Conservation (phyloP, 352 stramenopile species). For the Pythium apleroticum region DNA sequence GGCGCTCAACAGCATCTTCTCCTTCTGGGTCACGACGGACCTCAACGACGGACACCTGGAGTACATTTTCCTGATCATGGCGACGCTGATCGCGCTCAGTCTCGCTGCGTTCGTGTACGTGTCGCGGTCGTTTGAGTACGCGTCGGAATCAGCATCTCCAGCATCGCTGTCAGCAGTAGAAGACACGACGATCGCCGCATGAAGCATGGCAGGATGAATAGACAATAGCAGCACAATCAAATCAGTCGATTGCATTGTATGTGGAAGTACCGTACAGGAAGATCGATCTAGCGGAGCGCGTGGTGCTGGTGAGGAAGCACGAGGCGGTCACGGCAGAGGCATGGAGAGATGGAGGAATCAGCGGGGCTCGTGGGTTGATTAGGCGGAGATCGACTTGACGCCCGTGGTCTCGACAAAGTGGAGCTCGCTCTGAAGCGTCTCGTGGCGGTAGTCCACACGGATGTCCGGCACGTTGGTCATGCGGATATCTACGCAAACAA, state of each 20-base stretch:
- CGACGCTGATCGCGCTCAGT: constrained; percentile 58
- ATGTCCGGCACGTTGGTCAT: constrained; percentile 95
- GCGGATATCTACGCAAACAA: constrained; percentile 76
- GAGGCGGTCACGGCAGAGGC: neutral
- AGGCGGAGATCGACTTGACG: constrained; percentile 12
- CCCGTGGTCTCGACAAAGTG: constrained; percentile 63
- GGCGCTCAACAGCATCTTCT: constrained; percentile 84
- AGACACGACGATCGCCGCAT: neutral
- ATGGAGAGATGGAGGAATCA: neutral
- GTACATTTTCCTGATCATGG: constrained; percentile 85
- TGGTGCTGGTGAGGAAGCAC: neutral
- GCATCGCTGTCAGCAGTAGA: neutral
- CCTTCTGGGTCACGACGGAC: constrained; percentile 88
- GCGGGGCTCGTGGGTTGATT: neutral
- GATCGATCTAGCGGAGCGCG: constrained; percentile 1
- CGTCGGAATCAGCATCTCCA: constrained; percentile 27
- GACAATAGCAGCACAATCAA: neutral
- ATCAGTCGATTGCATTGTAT: neutral
- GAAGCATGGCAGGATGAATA: neutral
- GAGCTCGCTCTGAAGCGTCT: constrained; percentile 74
- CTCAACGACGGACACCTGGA: constrained; percentile 89
- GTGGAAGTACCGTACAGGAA: neutral
- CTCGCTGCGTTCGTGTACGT: constrained; percentile 60
- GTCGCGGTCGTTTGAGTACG: constrained; percentile 76
- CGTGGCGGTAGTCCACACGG: constrained; percentile 88